phyloP scores from a whole-genome alignment of 2,329 filamentous ascomycete genomes.

The Aspergillus texensis region DNA sequence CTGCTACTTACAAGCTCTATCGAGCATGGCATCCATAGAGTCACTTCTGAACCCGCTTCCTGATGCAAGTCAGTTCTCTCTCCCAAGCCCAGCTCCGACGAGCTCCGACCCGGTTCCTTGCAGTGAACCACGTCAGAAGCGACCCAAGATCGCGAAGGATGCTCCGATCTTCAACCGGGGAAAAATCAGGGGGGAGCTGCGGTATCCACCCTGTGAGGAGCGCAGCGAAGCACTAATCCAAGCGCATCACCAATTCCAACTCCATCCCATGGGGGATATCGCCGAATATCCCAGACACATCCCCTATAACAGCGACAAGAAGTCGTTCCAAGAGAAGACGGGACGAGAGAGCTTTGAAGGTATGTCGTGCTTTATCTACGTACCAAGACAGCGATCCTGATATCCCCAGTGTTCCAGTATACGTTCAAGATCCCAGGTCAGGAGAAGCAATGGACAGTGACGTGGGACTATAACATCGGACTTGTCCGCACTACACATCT shows the following conservation, averaged over 20 bases:
- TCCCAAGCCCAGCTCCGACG: slow-evolving; percentile 44
- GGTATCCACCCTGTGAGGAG: slow-evolving; percentile 74
- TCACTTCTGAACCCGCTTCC: slow-evolving; percentile 68
- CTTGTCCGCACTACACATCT: slow-evolving; percentile 92
- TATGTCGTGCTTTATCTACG: slow-evolving; percentile 39
- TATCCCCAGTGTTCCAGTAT: slow-evolving; percentile 59
- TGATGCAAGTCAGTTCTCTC: slow-evolving; percentile 32
- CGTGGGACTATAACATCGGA: slow-evolving; percentile 97
- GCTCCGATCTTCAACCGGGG: slow-evolving; percentile 64
- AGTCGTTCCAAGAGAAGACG: slow-evolving; percentile 82
- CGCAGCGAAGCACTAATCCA: slow-evolving; percentile 59
- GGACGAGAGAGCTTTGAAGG: slow-evolving; percentile 87
- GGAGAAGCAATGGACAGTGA: slow-evolving; percentile 70
- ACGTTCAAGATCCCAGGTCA: slow-evolving; percentile 72
- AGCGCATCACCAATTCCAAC: slow-evolving; percentile 64
- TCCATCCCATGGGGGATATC: slow-evolving; percentile 67
- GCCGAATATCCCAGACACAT: slow-evolving; percentile 71
- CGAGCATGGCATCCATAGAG: slow-evolving; percentile 64
- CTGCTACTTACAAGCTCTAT: slow-evolving; percentile 9
- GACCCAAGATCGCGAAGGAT: slow-evolving; percentile 67
- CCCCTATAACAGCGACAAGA: slow-evolving; percentile 94
- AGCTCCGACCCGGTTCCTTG: slow-evolving; percentile 41
- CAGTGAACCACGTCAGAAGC: slow-evolving; percentile 32
- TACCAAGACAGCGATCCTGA: slow-evolving; percentile 1
- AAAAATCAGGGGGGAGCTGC: slow-evolving; percentile 66